Evolutionary conservation across 2,329 filamentous ascomycete species (phyloP), one percentile per base, ranked within the genome.

Genomic region (Sporothrix brunneoviolacea): DNA sequence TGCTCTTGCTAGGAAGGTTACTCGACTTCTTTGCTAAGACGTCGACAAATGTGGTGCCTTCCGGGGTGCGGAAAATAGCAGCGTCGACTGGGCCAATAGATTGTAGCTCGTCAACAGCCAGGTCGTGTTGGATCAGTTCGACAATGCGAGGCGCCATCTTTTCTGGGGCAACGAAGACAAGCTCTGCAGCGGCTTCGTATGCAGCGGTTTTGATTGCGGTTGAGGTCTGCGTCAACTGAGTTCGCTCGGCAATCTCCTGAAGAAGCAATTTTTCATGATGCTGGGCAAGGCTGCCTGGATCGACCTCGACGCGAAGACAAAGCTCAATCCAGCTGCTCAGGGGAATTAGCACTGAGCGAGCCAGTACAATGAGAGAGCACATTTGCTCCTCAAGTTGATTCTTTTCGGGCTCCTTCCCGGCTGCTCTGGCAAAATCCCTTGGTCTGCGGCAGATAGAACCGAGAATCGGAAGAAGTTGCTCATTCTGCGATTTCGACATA

Each of bases 161-260:
- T 38, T 93, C 86, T 0, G 93, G 93, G 4, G 91, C 87, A 22
- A 98, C 89, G 62, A 98, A 98, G 3, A 88, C 91, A 52, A 98
- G 74, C 61, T 97, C 93, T 33, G 91, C 90, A 10, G 88, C 88
- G 8, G 91, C 89, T 58, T 83, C 83, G 65, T 84, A 94, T 4
- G 91, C 87, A 47, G 91, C 91, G 36, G 72, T 68, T 60, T 81
- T 83, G 38, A 88, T 71, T 3, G 60, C 50, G 22, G 60, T 64
- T 5, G 69, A 69, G 63, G 81, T 76, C 50, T 78, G 71, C 19
- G 70, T 63, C 40, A 70, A 65, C 8, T 67, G 70, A 9, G 76
- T 77, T 39, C 70, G 69, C 18, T 67, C 62, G 32, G 73, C 66
- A 43, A 96, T 81, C 61, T 91, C 80, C 28, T 78, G 68, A 43